These are phyloP conservation scores for Parmelia sp. DNA, from an alignment of 495 filamentous ascomycete species.

Conservation along the genomic window DNA sequence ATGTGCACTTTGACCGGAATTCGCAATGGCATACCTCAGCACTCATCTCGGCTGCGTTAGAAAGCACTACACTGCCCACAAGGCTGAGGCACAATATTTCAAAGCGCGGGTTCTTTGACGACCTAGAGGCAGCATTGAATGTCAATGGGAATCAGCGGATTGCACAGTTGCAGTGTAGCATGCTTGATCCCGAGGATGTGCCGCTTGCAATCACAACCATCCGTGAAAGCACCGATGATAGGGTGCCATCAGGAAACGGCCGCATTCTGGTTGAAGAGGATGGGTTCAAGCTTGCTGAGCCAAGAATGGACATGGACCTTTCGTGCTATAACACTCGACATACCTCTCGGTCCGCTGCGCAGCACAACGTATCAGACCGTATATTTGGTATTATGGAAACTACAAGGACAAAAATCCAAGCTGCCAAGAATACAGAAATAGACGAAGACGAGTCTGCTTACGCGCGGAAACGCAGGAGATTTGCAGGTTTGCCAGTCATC, in stretches of 20 bases:
- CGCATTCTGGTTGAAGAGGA: conserved; percentile 20
- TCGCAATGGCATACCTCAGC: conserved; percentile 81
- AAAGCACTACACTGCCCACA: conserved; percentile 72
- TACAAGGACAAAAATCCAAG: conserved; percentile 30
- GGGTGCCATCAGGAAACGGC: conserved; percentile 31
- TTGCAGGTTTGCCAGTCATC: conserved; percentile 45
- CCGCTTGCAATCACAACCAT: conserved; percentile 13
- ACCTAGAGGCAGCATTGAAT: conserved; percentile 66
- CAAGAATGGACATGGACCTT: conserved; percentile 53
- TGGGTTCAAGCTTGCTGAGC: conserved; percentile 30
- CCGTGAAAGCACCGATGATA: conserved; percentile 22
- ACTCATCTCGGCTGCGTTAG: conserved; percentile 68
- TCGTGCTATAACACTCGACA: conserved; percentile 39
- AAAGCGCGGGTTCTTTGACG: conserved; percentile 46
- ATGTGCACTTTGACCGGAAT: conserved; percentile 53
- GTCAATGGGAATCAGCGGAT: conserved; percentile 74
- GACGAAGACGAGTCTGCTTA: conserved; percentile 30
- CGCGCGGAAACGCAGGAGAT: conserved; percentile 32
- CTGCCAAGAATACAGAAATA: conserved; percentile 25
- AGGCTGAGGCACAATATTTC: conserved; percentile 53
- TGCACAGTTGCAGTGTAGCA: conserved; percentile 59
- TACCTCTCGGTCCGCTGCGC: conserved; percentile 13
- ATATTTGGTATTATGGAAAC: conserved; percentile 58
- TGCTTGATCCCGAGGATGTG: conserved; percentile 33
- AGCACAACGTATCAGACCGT: conserved; percentile 38